Conservation (phyloP, 2,329 filamentous ascomycete species). For the Ustulina deusta region DNA sequence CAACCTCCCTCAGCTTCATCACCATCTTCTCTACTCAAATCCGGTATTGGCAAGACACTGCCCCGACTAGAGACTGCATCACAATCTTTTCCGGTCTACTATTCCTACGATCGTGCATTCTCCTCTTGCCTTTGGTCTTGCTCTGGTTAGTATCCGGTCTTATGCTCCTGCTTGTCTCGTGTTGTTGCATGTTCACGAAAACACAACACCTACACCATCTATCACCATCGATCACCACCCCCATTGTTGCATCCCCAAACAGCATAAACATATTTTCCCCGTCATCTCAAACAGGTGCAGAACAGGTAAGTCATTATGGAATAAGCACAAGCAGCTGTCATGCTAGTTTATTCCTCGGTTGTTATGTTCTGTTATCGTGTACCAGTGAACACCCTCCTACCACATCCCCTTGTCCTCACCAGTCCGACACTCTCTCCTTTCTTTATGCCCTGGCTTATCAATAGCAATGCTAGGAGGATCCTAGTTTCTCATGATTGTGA, state of each 20-base stretch:
- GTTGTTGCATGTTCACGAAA: no score
- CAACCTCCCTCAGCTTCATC: neutral
- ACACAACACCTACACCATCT: neutral
- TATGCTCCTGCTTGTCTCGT: neutral
- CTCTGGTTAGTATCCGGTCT: neutral
- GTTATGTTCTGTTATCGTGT: neutral
- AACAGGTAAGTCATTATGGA: neutral
- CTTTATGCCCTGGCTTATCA: neutral
- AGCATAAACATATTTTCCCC: neutral
- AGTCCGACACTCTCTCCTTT: neutral
- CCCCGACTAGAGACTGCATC: neutral
- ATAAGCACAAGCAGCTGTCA: neutral
- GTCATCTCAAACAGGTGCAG: neutral
- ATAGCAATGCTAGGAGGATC: neutral
- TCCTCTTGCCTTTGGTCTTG: neutral
- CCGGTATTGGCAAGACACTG: neutral
- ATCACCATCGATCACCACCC: neutral
- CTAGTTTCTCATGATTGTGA: neutral
- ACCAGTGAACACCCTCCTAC: neutral
- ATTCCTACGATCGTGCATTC: neutral
- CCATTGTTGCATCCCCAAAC: neutral
- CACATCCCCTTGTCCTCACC: neutral
- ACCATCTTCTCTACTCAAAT: neutral
- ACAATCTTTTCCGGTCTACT: neutral
- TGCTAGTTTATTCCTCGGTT: neutral